Evolutionary conservation across 352 stramenopile species (phyloP).

Genomic region (Phytophthora hybrid): DNA sequence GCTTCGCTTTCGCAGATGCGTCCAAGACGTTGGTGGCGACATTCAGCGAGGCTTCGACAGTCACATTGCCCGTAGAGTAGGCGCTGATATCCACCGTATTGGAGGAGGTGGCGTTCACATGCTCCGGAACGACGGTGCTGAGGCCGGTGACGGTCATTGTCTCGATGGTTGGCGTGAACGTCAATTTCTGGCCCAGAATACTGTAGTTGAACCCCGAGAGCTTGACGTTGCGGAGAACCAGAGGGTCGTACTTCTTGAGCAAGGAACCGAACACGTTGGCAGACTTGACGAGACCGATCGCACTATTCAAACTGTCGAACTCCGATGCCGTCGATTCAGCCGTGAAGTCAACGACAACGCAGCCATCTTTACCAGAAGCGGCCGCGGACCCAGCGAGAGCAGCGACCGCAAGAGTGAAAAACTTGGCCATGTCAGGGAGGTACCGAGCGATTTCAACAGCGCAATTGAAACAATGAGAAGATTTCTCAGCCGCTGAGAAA

Average conservation of each 20-base stretch:
- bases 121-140: conserved; percentile 39
- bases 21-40: conserved; percentile 48
- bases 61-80: conserved; percentile 43
- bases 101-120: conserved; percentile 47
- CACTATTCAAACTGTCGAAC: conserved; percentile 51
- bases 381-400: not conserved
- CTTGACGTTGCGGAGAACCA: conserved; percentile 42
- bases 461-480: too few relatives aligned
- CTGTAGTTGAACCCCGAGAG: conserved; percentile 45
- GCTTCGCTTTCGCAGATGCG: conserved; percentile 30
- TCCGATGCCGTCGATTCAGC: conserved; percentile 33
- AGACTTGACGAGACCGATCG: conserved; percentile 29
- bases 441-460: too few relatives aligned
- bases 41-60: conserved; percentile 40
- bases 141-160: conserved; percentile 53
- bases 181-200: conserved; percentile 49
- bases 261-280: conserved; percentile 29
- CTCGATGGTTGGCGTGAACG: conserved; percentile 54
- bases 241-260: conserved; percentile 41
- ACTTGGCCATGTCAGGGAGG: not conserved
- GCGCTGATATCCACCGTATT: conserved; percentile 42
- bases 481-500: too few relatives aligned
- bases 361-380: conserved; percentile 24
- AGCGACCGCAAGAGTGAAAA: conserved; percentile 2
- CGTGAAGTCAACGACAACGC: conserved; percentile 51